Base-by-base conservation (phyloP, 257 asterid genomes). In the Penstemon davidsonii region DNA sequence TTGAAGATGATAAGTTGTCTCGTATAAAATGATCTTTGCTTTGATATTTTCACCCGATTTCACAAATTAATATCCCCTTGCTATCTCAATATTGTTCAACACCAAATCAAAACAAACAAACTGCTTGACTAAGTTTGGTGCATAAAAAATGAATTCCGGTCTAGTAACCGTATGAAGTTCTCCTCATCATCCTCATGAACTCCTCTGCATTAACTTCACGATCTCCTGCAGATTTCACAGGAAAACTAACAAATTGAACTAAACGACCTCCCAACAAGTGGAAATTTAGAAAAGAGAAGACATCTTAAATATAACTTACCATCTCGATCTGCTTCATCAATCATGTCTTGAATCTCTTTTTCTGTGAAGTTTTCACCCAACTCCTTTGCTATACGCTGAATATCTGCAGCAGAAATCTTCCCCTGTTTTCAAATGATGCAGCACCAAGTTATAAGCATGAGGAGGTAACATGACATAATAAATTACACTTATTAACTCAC, bases 251-350 rank as follows among this genome's bases (percentile, higher is more conserved):
- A 56, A 25, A 44, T 47, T 40, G 2, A 15, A 10, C 63, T 33
- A 40, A 62, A 36, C 69, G 45, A 12, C 19, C 54, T 49, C 15
- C n/a, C 13, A 9, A 49, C 4, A 10, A 49, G 5, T 12, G 18
- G 18, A 3, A 25, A 25, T 25, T 25, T 25, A 25, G 33, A 25
- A 25, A 49, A 12, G 9, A 7, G 10, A 9, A 46, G 51, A 46
- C 10, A 46, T 8, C 8, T 46, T 46, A 46, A 46, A 46, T 46
- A 46, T 46, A 74, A 76, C 87, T 83, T 86, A 92, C 98, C 84
- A 56, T 94, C 99, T 46, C 90, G 88, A 66, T 94, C 97, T 19
- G 99, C 99, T 77, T 84, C 96, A 8, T 83, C 92, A 59, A 91
- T 78, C 99, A 94, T 94, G 73, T 88, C 97, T 74, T 84, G 96